Base-by-base conservation (phyloP, 768 basidiomycete species). In the Mycena belliarum region DNA sequence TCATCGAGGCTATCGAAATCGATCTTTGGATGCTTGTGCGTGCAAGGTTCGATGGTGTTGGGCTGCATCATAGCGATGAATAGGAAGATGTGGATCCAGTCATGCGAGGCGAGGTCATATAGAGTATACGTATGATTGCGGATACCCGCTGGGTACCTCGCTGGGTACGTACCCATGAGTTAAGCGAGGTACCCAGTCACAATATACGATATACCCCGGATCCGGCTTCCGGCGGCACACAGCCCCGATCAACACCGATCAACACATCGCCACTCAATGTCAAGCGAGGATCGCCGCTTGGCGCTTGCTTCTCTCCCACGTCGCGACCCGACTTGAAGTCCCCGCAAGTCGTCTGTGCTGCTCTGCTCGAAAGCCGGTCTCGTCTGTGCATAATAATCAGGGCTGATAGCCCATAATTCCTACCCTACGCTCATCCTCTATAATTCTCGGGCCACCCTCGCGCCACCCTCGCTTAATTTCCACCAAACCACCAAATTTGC, bases 101-200 rank as follows among this genome's bases (percentile, higher is more conserved):
- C n/a, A n/a, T n/a, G 29, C 29, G 29, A 14, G 14, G 29, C 29
- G 14, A 44, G 16, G 48, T 16, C 40, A 51, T 20, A 51, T 51
- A 50, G 49, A 51, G 49, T 51, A 51, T 51, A 51, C 24, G 49
- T n/a, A 6, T 11, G 38, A 51, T 15, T 41, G 23, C 40, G 16
- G 49, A 6, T n/a, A 51, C 23, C 49, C 53, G 35, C 53, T 47
- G 53, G 52, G 52, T 54, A 52, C 51, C 51, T 21, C 49, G 49
- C 49, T 50, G 49, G 49, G 49, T 23, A 43, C 52, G 52, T 53
- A 53, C 52, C 52, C 52, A 53, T 15, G 43, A 16, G 52, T 24
- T 54, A 54, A 37, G 23, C 52, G 52, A 46, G 52, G 53, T 55
- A 47, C 53, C 53, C 53, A 55, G 53, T 55, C 53, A 55, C 53